Conservation (phyloP, 176 grass and related monocot genomes). For the Raddia distichophylla region DNA sequence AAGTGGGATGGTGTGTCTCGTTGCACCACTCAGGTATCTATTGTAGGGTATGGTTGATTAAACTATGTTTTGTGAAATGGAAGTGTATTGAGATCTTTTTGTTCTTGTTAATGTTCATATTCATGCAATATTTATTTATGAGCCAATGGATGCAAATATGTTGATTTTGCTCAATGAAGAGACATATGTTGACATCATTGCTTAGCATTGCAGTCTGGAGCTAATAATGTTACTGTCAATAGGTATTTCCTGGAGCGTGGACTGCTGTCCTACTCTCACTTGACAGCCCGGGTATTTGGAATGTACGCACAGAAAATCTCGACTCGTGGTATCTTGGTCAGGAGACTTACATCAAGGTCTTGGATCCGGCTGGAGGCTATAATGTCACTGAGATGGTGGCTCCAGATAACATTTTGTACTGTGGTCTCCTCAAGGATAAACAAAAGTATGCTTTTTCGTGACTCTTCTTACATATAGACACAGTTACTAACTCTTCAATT, state of each 20-base stretch:
- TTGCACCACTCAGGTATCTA: conserved; percentile 77
- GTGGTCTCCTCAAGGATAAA: conserved; percentile 75
- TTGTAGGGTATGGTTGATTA: background rate
- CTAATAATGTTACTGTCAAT: background rate
- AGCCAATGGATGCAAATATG: background rate
- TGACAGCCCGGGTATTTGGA: conserved; percentile 94
- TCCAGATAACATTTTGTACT: conserved; percentile 78
- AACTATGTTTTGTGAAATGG: background rate
- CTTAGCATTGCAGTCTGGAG: background rate
- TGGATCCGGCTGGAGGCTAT: conserved; percentile 62
- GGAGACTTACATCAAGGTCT: conserved; percentile 78
- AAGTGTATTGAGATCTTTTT: background rate
- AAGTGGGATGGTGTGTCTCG: conserved; percentile 96
- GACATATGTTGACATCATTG: background rate
- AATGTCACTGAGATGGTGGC: conserved; percentile 73
- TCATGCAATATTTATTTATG: background rate
- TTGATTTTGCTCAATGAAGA: background rate
- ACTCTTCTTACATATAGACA: background rate
- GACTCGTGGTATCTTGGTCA: conserved; percentile 91
- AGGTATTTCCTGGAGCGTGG: conserved; percentile 97
- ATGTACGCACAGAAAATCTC: conserved; percentile 80
- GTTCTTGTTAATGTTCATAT: conserved; percentile 16
- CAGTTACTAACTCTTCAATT: conserved; percentile 22
- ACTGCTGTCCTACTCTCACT: conserved; percentile 81
- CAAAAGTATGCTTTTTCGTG: conserved; percentile 65